Base-by-base conservation (phyloP, 2,329 filamentous ascomycete genomes). In the Fusarium cyanostomum region DNA sequence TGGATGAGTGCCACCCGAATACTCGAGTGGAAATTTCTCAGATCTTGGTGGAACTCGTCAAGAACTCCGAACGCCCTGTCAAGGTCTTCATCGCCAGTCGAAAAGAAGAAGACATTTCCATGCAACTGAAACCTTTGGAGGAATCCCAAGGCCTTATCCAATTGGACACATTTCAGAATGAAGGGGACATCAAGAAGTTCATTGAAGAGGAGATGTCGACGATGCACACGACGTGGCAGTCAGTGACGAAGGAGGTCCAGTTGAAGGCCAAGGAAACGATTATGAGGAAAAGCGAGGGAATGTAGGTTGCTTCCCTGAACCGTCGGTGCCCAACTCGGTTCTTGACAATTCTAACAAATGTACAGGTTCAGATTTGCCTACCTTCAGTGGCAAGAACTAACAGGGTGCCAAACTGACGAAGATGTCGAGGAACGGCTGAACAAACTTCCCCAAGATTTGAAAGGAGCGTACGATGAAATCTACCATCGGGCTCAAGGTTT, bases 301-400 rank as follows among this genome's bases (percentile, higher is more conserved):
- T 53, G 50, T 45, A 18, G 46, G 42, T 46, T 21, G 2, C 8
- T 26, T 9, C 6, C 11, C 7, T 10, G 7, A 30, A 16, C 18
- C 27, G 11, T 27, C 6, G 4, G 13, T 9, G 4, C 16, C 21
- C 28, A 24, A 26, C 39, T 45, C n/a, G n/a, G n/a, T n/a, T n/a
- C n/a, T n/a, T n/a, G n/a, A n/a, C n/a, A n/a, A n/a, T n/a, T n/a
- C n/a, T n/a, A 9, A 52, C 27, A 44, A 8, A 24, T 35, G 6
- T n/a, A 30, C 13, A 55, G 52, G 52, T 55, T 55, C 35, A 48
- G 52, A 37, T 55, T 43, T 43, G 26, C 35, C 0, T 43, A 42
- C 16, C 52, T 55, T 5, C 52, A 49, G 43, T 48, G 43, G 52
- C 35, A 43, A 18, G n/a, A 15, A 4, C 37, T 55, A 10, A 42